Evolutionary conservation across 345 rosid species (phyloP).

Genomic region (Alliaria petiolata): DNA sequence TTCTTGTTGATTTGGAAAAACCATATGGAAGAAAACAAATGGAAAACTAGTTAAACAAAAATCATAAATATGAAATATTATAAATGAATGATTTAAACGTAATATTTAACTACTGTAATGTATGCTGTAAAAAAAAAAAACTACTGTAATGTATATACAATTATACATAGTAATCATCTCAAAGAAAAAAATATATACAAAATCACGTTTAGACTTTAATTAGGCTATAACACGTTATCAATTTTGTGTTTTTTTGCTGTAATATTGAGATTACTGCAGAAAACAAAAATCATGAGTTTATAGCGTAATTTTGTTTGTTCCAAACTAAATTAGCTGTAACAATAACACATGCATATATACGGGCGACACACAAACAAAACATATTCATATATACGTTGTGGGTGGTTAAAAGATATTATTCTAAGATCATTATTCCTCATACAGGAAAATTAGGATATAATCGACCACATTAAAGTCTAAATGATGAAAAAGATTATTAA

Average conservation of each 20-base stretch:
- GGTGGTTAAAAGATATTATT: conserved; percentile 20
- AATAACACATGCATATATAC: conserved; percentile 4
- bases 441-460: background rate
- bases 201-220: background rate
- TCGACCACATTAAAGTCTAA: background rate
- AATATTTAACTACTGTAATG: too few species aligned
- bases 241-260: background rate
- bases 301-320: background rate
- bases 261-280: background rate
- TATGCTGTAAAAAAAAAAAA: too few species aligned
- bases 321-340: background rate
- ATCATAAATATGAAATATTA: too few species aligned
- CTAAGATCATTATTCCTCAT: conserved; percentile 17
- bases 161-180: too few species aligned
- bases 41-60: too few species aligned
- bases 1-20: too few species aligned
- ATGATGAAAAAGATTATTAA: background rate
- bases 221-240: background rate
- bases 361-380: background rate
- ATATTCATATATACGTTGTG: conserved; percentile 16
- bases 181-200: background rate
- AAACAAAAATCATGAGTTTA: background rate
- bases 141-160: too few species aligned
- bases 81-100: too few species aligned
- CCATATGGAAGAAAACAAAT: too few species aligned